Evolutionary conservation across 768 basidiomycete genomes (phyloP).

Genomic region (Boletellus emodensis): DNA sequence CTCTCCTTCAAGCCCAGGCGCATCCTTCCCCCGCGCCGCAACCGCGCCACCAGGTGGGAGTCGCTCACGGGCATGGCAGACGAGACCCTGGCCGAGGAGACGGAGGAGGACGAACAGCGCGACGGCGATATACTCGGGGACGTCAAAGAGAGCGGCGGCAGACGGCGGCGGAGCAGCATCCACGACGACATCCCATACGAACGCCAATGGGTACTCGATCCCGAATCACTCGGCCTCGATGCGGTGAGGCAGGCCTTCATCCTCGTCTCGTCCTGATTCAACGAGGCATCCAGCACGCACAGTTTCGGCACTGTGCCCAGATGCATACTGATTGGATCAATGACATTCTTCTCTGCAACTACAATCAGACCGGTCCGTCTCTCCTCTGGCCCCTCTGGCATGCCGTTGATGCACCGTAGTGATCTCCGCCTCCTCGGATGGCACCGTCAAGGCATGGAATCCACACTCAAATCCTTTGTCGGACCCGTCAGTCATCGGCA

Average conservation of each 20-base stretch:
- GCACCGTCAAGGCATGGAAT: slow-evolving; percentile 89
- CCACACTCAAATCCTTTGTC: slow-evolving; percentile 63
- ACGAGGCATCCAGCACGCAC: slow-evolving; percentile 40
- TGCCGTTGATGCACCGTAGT: slow-evolving; percentile 41
- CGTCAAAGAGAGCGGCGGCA: slow-evolving; percentile 43
- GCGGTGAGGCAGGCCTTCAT: slow-evolving; percentile 38
- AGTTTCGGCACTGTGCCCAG: slow-evolving; percentile 86
- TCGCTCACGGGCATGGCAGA: slow-evolving; percentile 82
- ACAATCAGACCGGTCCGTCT: slow-evolving; percentile 76
- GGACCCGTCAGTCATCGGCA: slow-evolving; percentile 67
- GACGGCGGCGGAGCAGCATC: slow-evolving; percentile 30
- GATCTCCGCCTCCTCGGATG: slow-evolving; percentile 93
- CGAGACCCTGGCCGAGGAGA: slow-evolving; percentile 61
- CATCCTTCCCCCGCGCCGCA: slow-evolving; percentile 19
- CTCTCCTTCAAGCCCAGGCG: slow-evolving; percentile 53
- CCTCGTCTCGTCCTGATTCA: slow-evolving; percentile 1
- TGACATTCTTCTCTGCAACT: slow-evolving; percentile 86
- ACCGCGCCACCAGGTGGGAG: slow-evolving; percentile 58
- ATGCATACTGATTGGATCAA: slow-evolving; percentile 96
- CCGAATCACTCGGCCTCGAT: slow-evolving; percentile 43
- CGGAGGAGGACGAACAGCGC: slow-evolving; percentile 59
- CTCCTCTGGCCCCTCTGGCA: not conserved
- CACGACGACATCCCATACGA: slow-evolving; percentile 52
- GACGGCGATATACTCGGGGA: slow-evolving; percentile 80
- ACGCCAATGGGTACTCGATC: slow-evolving; percentile 76